Conservation (phyloP, 2,329 filamentous ascomycete genomes). For the Fusarium sp. region DNA sequence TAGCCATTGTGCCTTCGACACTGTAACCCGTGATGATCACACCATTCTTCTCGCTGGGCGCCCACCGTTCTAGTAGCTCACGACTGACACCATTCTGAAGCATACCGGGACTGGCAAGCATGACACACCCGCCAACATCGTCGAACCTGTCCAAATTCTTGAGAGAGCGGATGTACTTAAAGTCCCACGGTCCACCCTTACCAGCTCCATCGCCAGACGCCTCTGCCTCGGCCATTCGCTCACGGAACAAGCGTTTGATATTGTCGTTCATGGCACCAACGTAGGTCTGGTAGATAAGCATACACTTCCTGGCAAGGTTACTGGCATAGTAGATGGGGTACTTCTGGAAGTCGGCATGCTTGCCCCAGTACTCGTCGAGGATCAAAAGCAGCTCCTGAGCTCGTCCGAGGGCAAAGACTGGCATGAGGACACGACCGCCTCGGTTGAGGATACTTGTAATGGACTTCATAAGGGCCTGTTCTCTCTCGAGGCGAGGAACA, state of each 20-base stretch:
- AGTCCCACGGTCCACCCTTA: conserved; percentile 94
- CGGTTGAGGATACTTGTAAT: conserved; percentile 91
- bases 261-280: conserved; percentile 99
- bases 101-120: conserved; percentile 98
- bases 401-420: conserved; percentile 92
- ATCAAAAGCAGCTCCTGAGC: conserved; percentile 95
- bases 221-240: conserved; percentile 90
- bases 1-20: conserved; percentile 98
- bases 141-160: conserved; percentile 96
- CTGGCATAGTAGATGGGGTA: conserved; percentile 98
- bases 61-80: conserved; percentile 93
- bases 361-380: conserved; percentile 95
- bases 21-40: conserved; percentile 99
- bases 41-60: conserved; percentile 95
- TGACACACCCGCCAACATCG: conserved; percentile 93
- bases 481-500: conserved; percentile 87
- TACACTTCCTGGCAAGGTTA: conserved; percentile 93
- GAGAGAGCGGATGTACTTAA: conserved; percentile 90
- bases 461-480: conserved; percentile 93
- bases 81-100: conserved; percentile 94
- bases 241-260: conserved; percentile 93
- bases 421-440: conserved; percentile 91
- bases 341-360: conserved; percentile 87
- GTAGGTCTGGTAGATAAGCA: conserved; percentile 99
- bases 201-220: conserved; percentile 76